Evolutionary conservation across 257 asterid genomes (phyloP).

Genomic region (Solanum corneliomulleri): DNA sequence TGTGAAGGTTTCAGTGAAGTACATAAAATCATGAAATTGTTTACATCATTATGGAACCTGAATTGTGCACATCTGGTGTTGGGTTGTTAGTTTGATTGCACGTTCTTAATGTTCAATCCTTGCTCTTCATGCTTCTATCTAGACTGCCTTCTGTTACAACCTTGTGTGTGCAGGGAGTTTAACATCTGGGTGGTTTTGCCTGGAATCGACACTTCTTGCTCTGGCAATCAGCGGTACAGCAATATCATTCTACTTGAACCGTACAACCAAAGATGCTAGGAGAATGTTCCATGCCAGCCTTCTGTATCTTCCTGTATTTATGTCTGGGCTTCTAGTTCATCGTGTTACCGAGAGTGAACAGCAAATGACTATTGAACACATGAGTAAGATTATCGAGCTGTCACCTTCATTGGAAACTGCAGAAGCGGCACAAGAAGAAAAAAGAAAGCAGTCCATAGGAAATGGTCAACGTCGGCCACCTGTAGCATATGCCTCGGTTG

Average conservation of each 20-base stretch:
- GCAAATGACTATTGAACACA: conserved; percentile 13
- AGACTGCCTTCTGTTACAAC: neutral
- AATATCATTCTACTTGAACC: conserved; percentile 43
- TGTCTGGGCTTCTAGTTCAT: conserved; percentile 88
- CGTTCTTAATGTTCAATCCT: neutral
- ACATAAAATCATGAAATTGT: neutral
- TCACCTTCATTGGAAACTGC: conserved; percentile 25
- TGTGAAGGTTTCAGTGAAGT: neutral
- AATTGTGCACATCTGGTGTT: neutral
- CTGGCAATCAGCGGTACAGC: conserved; percentile 81
- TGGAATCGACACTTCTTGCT: conserved; percentile 85
- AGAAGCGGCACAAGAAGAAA: conserved; percentile 4
- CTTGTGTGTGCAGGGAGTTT: conserved; percentile 57
- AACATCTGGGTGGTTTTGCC: conserved; percentile 84
- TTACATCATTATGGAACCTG: neutral
- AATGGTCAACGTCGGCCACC: conserved; percentile 47
- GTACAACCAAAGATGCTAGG: conserved; percentile 62
- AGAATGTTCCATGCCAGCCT: conserved; percentile 96
- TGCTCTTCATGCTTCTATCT: neutral
- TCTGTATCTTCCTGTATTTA: conserved; percentile 88
- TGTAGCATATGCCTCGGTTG: conserved; percentile 83
- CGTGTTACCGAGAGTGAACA: conserved; percentile 41
- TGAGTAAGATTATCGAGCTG: conserved; percentile 7
- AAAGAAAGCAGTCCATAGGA: conserved; percentile 9
- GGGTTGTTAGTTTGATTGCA: neutral